Conservation (phyloP, 2,329 filamentous ascomycete genomes). For the Chaetomium sp. region DNA sequence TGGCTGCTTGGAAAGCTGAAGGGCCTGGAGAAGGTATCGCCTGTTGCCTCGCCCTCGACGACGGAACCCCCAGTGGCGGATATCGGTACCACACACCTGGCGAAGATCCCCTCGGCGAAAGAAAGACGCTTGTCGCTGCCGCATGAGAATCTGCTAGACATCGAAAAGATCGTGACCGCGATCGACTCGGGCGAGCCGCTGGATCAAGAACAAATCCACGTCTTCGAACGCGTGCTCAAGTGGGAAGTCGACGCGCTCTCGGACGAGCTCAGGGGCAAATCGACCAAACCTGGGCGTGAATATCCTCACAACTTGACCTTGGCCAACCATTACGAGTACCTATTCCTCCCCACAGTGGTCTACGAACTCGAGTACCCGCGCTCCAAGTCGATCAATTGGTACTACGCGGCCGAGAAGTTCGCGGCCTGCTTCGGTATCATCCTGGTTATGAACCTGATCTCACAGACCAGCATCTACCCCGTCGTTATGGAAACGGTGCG, state of each 20-base stretch:
- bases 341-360: constrained; percentile 67
- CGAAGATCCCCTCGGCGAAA: constrained; percentile 35
- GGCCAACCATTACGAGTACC: constrained; percentile 63
- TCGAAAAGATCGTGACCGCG: constrained; percentile 54
- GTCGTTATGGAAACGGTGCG: constrained; percentile 60
- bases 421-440: constrained; percentile 65
- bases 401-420: constrained; percentile 66
- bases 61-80: constrained; percentile 36
- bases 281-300: constrained; percentile 39
- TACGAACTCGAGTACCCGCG: constrained; percentile 76
- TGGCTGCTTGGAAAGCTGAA: constrained; percentile 44
- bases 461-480: constrained; percentile 71
- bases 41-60: constrained; percentile 37
- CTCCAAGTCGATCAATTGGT: constrained; percentile 61
- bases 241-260: constrained; percentile 59
- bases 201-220: constrained; percentile 52
- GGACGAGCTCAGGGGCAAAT: constrained; percentile 60
- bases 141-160: constrained; percentile 35
- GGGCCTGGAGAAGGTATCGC: constrained; percentile 49
- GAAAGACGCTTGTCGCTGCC: constrained; percentile 38
- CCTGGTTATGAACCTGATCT: constrained; percentile 72
- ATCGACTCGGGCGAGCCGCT: constrained; percentile 57
- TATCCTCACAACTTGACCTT: constrained; percentile 67
- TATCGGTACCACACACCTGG: constrained; percentile 42
- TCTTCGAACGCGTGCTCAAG: constrained; percentile 60